Evolutionary conservation across 176 grass and related monocot genomes (phyloP), one percentile per base, ranked within the genome.

Genomic region (Eragrostis curvula): DNA sequence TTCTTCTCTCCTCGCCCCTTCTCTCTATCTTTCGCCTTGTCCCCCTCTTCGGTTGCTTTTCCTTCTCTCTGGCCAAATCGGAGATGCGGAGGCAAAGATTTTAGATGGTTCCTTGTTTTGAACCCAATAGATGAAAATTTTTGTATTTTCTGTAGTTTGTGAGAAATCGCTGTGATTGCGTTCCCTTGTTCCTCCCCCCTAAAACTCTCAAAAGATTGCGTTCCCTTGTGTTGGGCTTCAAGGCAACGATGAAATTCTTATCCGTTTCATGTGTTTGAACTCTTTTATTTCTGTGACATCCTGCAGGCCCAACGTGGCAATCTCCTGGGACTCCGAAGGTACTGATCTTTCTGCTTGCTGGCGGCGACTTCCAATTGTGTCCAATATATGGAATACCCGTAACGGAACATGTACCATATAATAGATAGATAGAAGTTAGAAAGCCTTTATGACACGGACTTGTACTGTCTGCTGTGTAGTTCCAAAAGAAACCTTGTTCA

Each of bases 271-370:
- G 56, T 44, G 11, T 20, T 71, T 63, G 16, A 57, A 40, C 24
- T 66, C 72, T 50, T 18, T 80, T 74, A 8, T 73, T 68, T 46
- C 9, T 71, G 44, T 80, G 24, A 36, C 39, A 64, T 76, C 56
- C 55, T 89, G 83, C 83, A 89, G 87, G 72, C 47, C 53, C 27
- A 2, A 46, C 40, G n/a, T 65, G 32, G 77, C 16, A 48, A 65
- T 71, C 41, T 77, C 87, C 48, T 71, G 71, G 83, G 87, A 85
- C 58, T 76, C 83, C 21, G 3, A 66, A 89, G 87, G 87, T 89
- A 77, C 66, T 25, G 12, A 29, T 74, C 52, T 43, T 0, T 66
- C 53, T 89, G 50, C 42, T 67, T 73, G 25, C 21, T 52, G 11
- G 21, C 21, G 46, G 20, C 63, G 9, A 18, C 21, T 73, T 32